Conservation (phyloP, 2,329 filamentous ascomycete species). For the Scedosporium boydii region DNA sequence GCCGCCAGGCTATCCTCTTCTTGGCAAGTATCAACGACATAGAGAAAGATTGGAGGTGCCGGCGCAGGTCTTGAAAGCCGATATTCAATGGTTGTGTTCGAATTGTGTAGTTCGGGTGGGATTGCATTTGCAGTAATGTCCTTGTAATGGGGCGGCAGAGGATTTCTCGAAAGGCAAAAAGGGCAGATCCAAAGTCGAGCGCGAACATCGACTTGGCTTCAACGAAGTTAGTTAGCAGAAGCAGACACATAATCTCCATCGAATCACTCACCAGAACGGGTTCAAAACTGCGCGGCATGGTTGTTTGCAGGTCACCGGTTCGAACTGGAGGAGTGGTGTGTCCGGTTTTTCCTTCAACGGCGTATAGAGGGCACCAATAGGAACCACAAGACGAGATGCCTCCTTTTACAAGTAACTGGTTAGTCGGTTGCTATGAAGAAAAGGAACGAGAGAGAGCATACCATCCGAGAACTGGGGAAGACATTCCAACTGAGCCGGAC, state of each 20-base stretch:
- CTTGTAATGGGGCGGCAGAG: constrained; percentile 78
- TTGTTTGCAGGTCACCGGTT: constrained; percentile 92
- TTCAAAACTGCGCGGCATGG: constrained; percentile 95
- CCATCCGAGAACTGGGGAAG: constrained; percentile 96
- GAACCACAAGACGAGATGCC: constrained; percentile 87
- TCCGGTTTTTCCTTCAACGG: constrained; percentile 91
- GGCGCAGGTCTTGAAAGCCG: constrained; percentile 71
- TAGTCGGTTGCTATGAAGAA: not conserved
- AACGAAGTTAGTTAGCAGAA: constrained; percentile 4
- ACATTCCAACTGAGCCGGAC: constrained; percentile 97
- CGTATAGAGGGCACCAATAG: constrained; percentile 92
- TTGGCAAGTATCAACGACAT: constrained; percentile 82
- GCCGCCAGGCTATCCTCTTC: constrained; percentile 78
- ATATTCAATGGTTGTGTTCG: constrained; percentile 86
- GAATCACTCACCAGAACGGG: constrained; percentile 71
- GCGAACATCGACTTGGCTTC: constrained; percentile 72
- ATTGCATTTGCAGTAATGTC: constrained; percentile 78
- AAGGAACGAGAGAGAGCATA: constrained; percentile 27
- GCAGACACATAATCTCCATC: constrained; percentile 16
- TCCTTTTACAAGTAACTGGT: constrained; percentile 44
- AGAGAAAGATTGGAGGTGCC: constrained; percentile 78
- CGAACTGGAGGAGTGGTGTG: constrained; percentile 83
- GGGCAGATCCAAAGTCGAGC: constrained; percentile 83
- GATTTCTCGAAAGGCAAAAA: constrained; percentile 77
- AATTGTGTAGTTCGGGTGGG: constrained; percentile 71